phyloP scores from a whole-genome alignment of 2,329 filamentous ascomycete genomes.

The Penicillium sp. region DNA sequence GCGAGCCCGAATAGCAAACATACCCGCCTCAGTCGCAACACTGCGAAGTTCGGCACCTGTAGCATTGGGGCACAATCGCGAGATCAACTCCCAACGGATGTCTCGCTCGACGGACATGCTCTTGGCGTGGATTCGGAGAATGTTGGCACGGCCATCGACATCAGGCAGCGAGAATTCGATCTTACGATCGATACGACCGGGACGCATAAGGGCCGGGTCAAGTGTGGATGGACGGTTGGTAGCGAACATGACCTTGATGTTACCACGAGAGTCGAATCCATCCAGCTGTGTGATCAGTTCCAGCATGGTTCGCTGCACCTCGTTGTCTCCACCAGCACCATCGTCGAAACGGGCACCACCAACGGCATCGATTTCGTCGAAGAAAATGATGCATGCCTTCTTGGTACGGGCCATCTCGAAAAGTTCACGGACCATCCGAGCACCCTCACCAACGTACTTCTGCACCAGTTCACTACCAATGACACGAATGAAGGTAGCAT shows the following conservation, averaged over 20 bases:
- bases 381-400: constrained; percentile 99
- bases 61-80: constrained; percentile 91
- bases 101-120: constrained; percentile 99
- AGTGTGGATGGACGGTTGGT: constrained; percentile 95
- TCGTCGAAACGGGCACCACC: constrained; percentile 96
- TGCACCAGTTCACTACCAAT: constrained; percentile 97
- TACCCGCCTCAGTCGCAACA: constrained; percentile 96
- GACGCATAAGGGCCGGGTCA: constrained; percentile 95
- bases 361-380: constrained; percentile 96
- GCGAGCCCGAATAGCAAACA: constrained; percentile 93
- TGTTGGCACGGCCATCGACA: constrained; percentile 95
- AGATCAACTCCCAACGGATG: constrained; percentile 98
- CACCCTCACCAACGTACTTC: constrained; percentile 98
- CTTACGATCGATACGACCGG: constrained; percentile 95
- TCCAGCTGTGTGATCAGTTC: constrained; percentile 96
- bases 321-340: constrained; percentile 93
- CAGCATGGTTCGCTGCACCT: constrained; percentile 97
- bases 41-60: constrained; percentile 94
- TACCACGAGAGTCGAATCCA: constrained; percentile 92
- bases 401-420: constrained; percentile 99
- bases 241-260: constrained; percentile 99
- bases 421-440: constrained; percentile 95
- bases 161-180: constrained; percentile 98
- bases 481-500: constrained; percentile 97
- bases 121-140: constrained; percentile 97